Base-by-base conservation (phyloP, 805 yeast species). In the Suhomyces sp. region DNA sequence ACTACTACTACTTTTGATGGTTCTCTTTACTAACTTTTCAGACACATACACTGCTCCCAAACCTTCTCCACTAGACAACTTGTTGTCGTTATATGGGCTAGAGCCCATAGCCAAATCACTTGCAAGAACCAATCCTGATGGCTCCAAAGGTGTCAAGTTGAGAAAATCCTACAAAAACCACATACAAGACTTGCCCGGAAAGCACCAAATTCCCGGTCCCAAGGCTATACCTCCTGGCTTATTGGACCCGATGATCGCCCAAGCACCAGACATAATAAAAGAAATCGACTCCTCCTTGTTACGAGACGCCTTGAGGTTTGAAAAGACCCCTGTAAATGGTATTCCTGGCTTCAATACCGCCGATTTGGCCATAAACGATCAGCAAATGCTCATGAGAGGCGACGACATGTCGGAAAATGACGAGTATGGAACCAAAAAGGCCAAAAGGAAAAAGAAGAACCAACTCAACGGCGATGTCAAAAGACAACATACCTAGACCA, bases 131-230 rank as follows among this genome's bases (percentile, higher is more conserved):
- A 91, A 89, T 62, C 86, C 90, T 2, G 96, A 87, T 62, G 97
- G 97, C 0, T 81, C 94, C 0, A 91, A 89, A 60, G 97, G 97
- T 51, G 91, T 91, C 38, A 94, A 94, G 71, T 79, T 94, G 51
- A 80, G 99, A 61, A 94, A 94, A 70, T 90, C 97, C 0, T 94
- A 94, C 72, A 94, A 94, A 68, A 91, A 92, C 58, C 98, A 93
- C 66, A 87, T 94, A 12, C 77, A 81, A 38, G 97, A 92, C 60
- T 73, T 94, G 27, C 88, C 97, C 0, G 97, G 92, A 2, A 86
- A 85, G 63, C 89, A 85, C 59, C 76, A 76, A 36, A 83, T 87
- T 41, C 88, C 89, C n/a, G 77, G 67, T 0, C 61, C 59, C 19
- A 72, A 68, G 49, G 74, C 74, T 3, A 54, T 75, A 19, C 72